A percentile compares a stretch with the other conserved stretches of the same genome.
These are phyloP conservation scores for Fusarium xyrophilum DNA, from an alignment of 2,329 filamentous ascomycete species.

Conservation along the genomic window DNA sequence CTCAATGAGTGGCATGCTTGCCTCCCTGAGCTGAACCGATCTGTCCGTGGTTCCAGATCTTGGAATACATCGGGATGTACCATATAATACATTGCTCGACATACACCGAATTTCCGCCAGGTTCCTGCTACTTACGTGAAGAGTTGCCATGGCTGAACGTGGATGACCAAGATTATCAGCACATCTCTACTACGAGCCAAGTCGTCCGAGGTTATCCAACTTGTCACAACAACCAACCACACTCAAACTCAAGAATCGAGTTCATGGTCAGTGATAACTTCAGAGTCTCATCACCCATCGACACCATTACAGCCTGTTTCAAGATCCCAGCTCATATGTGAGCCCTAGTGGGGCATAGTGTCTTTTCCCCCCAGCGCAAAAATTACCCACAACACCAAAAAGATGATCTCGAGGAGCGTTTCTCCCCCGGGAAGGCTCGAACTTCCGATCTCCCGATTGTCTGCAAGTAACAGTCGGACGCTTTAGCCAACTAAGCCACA, in stretches of 20 bases:
- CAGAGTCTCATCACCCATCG: too few species aligned
- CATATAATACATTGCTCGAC: not conserved
- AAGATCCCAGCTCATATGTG: constrained; percentile 1
- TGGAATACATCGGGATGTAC: not conserved
- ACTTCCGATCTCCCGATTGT: constrained; percentile 44
- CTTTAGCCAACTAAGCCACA: constrained; percentile 40
- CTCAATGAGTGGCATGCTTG: not conserved
- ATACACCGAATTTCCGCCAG: not conserved
- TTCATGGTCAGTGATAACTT: fast-evolving
- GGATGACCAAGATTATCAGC: not conserved
- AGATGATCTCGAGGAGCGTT: not conserved
- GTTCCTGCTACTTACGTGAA: not conserved
- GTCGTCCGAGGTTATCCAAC: too few species aligned
- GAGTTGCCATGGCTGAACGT: not conserved
- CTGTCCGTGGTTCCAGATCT: not conserved
- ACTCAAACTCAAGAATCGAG: fast-evolving
- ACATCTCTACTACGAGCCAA: not conserved
- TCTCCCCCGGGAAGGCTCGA: constrained; percentile 44
- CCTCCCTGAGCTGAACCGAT: not conserved
- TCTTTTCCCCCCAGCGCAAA: not conserved
- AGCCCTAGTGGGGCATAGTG: constrained; percentile 20
- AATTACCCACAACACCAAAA: constrained; percentile 24
- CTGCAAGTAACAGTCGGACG: constrained; percentile 37
- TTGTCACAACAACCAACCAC: not conserved
- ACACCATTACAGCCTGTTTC: not conserved